Evolutionary conservation across 345 rosid genomes (phyloP), one percentile per base, ranked within the genome.

Genomic region (Cardamine occulta): DNA sequence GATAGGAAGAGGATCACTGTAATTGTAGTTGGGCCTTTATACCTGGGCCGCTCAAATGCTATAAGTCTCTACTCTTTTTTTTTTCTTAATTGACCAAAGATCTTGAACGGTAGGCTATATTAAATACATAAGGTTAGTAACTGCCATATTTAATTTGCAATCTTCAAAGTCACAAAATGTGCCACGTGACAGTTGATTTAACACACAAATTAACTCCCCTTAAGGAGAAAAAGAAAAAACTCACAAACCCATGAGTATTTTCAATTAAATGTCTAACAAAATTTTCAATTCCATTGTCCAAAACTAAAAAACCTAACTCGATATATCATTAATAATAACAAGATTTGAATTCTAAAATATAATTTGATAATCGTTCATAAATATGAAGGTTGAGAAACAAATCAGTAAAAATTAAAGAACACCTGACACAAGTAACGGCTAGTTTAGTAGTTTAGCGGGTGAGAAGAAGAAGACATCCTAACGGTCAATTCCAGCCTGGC

Each of bases 351-450:
- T 24, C 35, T 15, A 15, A 44, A 31, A 70, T 29, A 4, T 47
- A 23, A 19, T 8, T 13, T 53, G 2, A 2, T 28, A 12, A 8
- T 12, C 0, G 3, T 17, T 45, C 21, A 39, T 63, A 32, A 54
- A 18, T 63, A 15, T 6, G 37, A 64, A 53, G 35, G 0, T 54
- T 42, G 63, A 63, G 48, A 64, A 42, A 55, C 19, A 55, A 74
- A 44, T 29, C 44, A 45, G 70, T 49, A 34, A 18, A 31, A 31
- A 18, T 17, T 29, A 19, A 55, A 63, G 37, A 70, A 75, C 63
- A 72, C 68, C 81, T 66, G 81, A 78, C 73, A 72, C 37, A 62
- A 42, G 73, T 59, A 78, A 77, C 80, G 77, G 80, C 80, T 77
- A 77, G 40, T 72, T 21, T 49, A 49, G 24, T 42, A 58, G 68